Percentiles rank a stretch among this genome's conserved stretches.
Conservation (phyloP, 1,139 yeast species). For the Geotrichum bryndzae region DNA sequence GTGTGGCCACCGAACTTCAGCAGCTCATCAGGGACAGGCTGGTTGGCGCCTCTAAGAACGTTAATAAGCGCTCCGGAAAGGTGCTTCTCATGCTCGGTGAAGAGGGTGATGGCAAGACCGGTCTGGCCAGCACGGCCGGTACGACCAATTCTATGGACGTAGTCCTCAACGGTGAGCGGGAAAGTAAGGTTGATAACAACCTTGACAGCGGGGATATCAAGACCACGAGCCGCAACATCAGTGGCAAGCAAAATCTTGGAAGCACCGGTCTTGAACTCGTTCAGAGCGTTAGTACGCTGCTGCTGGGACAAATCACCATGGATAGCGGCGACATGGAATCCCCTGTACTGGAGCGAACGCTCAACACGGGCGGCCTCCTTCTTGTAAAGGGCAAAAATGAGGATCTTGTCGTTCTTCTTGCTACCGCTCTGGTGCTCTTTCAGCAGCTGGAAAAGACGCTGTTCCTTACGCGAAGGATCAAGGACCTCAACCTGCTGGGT, state of each 20-base stretch:
- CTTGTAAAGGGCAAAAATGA: constrained; percentile 89
- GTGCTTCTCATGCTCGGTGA: constrained; percentile 93
- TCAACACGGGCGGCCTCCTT: constrained; percentile 95
- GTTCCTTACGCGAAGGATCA: constrained; percentile 78
- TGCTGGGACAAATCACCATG: constrained; percentile 94
- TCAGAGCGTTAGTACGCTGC: constrained; percentile 85
- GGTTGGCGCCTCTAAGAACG: constrained; percentile 87
- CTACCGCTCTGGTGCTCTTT: constrained; percentile 67
- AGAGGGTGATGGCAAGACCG: constrained; percentile 44
- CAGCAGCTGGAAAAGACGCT: constrained; percentile 62
- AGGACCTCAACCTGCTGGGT: constrained; percentile 90
- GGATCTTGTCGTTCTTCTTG: constrained; percentile 63
- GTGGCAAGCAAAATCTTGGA: constrained; percentile 82
- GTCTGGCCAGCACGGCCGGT: constrained; percentile 88
- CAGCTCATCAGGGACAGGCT: constrained; percentile 93
- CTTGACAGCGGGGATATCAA: constrained; percentile 95
- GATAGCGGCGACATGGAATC: constrained; percentile 81
- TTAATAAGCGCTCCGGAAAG: constrained; percentile 92
- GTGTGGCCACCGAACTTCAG: constrained; percentile 96
- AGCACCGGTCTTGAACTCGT: constrained; percentile 76
- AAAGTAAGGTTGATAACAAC: constrained; percentile 92
- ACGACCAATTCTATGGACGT: constrained; percentile 95
- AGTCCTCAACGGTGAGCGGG: constrained; percentile 96
- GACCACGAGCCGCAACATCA: constrained; percentile 98
- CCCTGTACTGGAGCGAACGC: constrained; percentile 61